A percentile compares a stretch with the other conserved stretches of the same genome.
Evolutionary conservation across 2,329 filamentous ascomycete species (phyloP).

Genomic region (Lachnellula willkommii): DNA sequence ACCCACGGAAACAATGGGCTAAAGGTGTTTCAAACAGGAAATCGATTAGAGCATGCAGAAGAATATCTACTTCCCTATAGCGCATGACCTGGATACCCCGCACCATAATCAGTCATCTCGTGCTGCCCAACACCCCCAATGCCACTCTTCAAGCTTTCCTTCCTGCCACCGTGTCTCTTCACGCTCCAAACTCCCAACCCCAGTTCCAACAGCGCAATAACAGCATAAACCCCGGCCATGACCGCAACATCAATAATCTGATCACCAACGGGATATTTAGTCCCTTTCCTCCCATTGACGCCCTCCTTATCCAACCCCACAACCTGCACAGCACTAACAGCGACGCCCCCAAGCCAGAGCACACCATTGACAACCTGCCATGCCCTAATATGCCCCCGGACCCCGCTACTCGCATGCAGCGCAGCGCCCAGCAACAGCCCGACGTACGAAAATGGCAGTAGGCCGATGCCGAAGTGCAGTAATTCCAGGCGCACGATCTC

Average conservation of each 20-base stretch:
- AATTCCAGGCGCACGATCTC: conserved; percentile 32
- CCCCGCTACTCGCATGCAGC: conserved; percentile 25
- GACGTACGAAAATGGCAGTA: conserved; percentile 33
- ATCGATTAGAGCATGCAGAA: no score
- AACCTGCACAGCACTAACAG: conserved; percentile 28
- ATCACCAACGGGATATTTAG: conserved; percentile 31
- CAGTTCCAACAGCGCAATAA: conserved; percentile 27
- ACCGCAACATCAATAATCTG: conserved; percentile 32
- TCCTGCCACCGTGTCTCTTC: conserved; percentile 6
- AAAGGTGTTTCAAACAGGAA: no score
- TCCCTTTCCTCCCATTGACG: conserved; percentile 23
- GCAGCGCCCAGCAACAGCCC: conserved; percentile 25
- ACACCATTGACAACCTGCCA: conserved; percentile 27
- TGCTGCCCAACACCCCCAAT: not conserved
- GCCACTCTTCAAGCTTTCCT: conserved; percentile 6
- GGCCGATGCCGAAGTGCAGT: conserved; percentile 29
- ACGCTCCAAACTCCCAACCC: conserved; percentile 20
- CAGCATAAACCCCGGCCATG: conserved; percentile 32
- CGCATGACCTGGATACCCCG: conserved; percentile 4
- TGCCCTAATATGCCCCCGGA: conserved; percentile 16
- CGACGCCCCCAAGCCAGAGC: conserved; percentile 30
- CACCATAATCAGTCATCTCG: conserved; percentile 3
- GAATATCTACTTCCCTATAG: not conserved
- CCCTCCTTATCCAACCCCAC: conserved; percentile 29
- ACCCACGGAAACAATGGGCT: no score